Base-by-base conservation (phyloP, 306 rosid genomes). In the Vigna trinervia region DNA sequence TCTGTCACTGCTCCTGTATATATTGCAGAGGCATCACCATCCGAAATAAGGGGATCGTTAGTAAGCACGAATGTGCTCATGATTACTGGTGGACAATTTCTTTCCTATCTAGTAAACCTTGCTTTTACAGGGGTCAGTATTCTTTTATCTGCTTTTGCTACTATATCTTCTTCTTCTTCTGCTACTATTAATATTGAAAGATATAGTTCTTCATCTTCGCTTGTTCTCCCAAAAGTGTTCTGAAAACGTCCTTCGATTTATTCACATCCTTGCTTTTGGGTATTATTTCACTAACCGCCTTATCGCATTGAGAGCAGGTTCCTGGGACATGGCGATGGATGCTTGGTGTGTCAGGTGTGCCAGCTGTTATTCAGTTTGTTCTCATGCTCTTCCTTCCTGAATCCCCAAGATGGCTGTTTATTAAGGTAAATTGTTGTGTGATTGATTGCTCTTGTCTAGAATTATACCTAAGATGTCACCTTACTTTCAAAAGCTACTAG, bases 241-340 rank as follows among this genome's bases (percentile, higher is more conserved):
- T 74, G 48, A 63, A 60, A 47, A 36, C 52, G 53, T 22, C 56
- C 73, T 14, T 32, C 46, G 15, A 51, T 61, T 17, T 62, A 12
- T 61, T 39, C 19, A 41, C 19, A 2, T 28, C 6, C 57, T 64
- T 52, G 22, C 59, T 52, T 78, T 50, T 53, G 36, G 15, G 43
- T 38, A 26, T 39, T 59, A 19, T 41, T 73, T 78, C 45, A 45
- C 61, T 54, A 11, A 51, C 54, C 64, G 5, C 68, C 57, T 87
- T 14, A 52, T 69, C 36, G 45, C 45, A 53, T 67, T 20, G 3
- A 8, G 59, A 53, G 32, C 82, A 90, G 93, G 94, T 91, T 80
- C 97, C 98, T 3, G 98, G 98, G 60, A 93, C 98, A 26, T 93
- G 98, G 98, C 84, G 98, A 72, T 93, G 98, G 98, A 91, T 93